A percentile compares a stretch with the other conserved stretches of the same genome.
Evolutionary conservation across 2,329 filamentous ascomycete genomes (phyloP).

Genomic region (Alternaria sp.): DNA sequence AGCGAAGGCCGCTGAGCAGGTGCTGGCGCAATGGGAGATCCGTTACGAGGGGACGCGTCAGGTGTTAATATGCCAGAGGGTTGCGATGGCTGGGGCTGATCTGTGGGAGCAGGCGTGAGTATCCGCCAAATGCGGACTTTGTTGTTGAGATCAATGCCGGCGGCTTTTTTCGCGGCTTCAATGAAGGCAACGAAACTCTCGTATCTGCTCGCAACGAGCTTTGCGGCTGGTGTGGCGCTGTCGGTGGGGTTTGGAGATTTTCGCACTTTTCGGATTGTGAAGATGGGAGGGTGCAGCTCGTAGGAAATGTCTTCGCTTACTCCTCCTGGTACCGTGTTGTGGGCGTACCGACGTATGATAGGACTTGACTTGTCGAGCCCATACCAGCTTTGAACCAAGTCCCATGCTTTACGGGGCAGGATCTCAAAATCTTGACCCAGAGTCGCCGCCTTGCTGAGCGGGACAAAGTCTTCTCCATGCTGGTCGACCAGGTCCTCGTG

Average conservation of each 20-base stretch:
- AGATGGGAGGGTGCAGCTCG: slow-evolving; percentile 84
- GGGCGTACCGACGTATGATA: slow-evolving; percentile 77
- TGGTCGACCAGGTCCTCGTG: slow-evolving; percentile 44
- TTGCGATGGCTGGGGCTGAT: slow-evolving; percentile 38
- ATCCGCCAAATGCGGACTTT: slow-evolving; percentile 83
- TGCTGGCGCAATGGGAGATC: slow-evolving; percentile 48
- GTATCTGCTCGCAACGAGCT: slow-evolving; percentile 74
- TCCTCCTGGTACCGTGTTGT: slow-evolving; percentile 73
- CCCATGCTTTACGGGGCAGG: slow-evolving; percentile 82
- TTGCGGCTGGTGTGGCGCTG: slow-evolving; percentile 67
- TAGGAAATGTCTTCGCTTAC: slow-evolving; percentile 73
- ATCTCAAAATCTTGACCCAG: slow-evolving; percentile 77
- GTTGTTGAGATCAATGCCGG: slow-evolving; percentile 71
- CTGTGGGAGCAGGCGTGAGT: slow-evolving; percentile 55
- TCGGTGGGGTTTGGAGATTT: slow-evolving; percentile 69
- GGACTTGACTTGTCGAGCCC: slow-evolving; percentile 74
- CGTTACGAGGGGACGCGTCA: slow-evolving; percentile 54
- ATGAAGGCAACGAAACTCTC: slow-evolving; percentile 78
- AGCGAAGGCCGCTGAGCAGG: slow-evolving; percentile 56
- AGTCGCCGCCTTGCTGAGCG: slow-evolving; percentile 72
- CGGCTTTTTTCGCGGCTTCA: slow-evolving; percentile 72
- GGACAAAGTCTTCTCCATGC: slow-evolving; percentile 67
- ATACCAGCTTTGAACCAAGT: slow-evolving; percentile 82
- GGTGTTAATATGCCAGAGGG: slow-evolving; percentile 55
- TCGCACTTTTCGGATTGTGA: slow-evolving; percentile 83